Evolutionary conservation across 1,284 basidiomycete genomes (phyloP), one percentile per base, ranked within the genome.

Genomic region (Mycena citricolor): DNA sequence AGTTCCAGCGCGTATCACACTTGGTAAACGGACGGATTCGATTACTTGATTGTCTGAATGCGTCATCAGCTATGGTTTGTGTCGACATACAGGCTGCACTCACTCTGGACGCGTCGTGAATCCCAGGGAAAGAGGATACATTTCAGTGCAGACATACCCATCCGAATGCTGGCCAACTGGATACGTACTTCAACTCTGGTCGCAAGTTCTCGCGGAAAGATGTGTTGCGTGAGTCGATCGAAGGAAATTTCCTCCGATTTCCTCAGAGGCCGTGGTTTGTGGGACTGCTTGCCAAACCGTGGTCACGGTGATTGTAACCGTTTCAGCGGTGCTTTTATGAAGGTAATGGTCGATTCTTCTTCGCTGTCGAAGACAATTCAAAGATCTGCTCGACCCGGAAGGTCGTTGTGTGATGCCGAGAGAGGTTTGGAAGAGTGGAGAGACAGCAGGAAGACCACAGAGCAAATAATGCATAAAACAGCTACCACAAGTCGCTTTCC

Each of bases 111-210:
- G 14, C 8, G 6, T 24, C 12, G 26, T 14, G 10, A 8, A 23
- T 24, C 11, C 11, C 21, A 5, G 10, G 13, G 14, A 5, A 32
- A 8, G 23, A 28, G n/a, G 25, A 21, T 16, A 11, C 8, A 4
- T 17, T 10, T 12, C 68, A 67, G 44, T 55, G 83, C 81, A n/a
- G n/a, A n/a, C n/a, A n/a, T n/a, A n/a, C 84, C 82, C 81, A 86
- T 34, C 83, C 83, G 22, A 79, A 79, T 35, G 76, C 74, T 38
- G 77, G 66, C 79, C 79, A 86, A 12, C 79, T 79, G 4, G 81
- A 80, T 47, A 86, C 76, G 55, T 85, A 86, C 52, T 77, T 69
- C 3, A 68, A 66, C 45, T 82, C 77, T 21, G 73, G 67, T 19
- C 71, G 71, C 25, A 86, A 62, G 52, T 83, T 77, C 43, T 76